phyloP scores from a whole-genome alignment of 257 asterid species.

The Primulina tabacum region DNA sequence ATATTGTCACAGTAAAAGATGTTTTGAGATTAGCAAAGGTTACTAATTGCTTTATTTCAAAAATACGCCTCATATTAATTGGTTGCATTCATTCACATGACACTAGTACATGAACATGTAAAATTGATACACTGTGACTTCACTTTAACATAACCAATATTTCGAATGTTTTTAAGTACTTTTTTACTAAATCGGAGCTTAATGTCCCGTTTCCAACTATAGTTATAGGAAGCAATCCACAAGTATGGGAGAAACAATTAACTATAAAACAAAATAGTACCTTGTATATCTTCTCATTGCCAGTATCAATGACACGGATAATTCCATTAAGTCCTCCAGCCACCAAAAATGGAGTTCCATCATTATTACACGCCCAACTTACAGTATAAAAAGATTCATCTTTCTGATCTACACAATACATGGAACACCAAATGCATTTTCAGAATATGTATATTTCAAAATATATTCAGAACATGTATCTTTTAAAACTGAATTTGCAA shows the following conservation, averaged over 20 bases:
- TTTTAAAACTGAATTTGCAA: no score
- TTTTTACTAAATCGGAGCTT: no score
- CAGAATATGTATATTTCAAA: conserved; percentile 23
- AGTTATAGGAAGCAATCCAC: neutral
- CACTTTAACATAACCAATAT: no score
- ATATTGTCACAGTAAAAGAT: no score
- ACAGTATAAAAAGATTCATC: conserved; percentile 97
- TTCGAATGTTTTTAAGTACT: no score
- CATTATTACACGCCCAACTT: conserved; percentile 91
- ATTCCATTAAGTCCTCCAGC: conserved; percentile 46
- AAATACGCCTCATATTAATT: no score
- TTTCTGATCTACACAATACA: conserved; percentile 59
- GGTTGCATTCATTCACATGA: no score
- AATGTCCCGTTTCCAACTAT: neutral
- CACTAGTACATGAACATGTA: no score
- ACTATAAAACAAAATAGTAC: conserved; percentile 31
- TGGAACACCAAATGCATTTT: conserved; percentile 27
- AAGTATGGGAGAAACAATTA: neutral
- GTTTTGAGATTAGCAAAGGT: no score
- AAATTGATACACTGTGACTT: no score
- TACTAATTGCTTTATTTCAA: no score
- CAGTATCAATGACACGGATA: conserved; percentile 86
- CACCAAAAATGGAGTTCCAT: conserved; percentile 60
- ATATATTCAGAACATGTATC: no score
- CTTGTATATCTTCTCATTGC: conserved; percentile 84